Base-by-base conservation (phyloP, 2,329 filamentous ascomycete genomes). In the Talaromyces funiculosus region DNA sequence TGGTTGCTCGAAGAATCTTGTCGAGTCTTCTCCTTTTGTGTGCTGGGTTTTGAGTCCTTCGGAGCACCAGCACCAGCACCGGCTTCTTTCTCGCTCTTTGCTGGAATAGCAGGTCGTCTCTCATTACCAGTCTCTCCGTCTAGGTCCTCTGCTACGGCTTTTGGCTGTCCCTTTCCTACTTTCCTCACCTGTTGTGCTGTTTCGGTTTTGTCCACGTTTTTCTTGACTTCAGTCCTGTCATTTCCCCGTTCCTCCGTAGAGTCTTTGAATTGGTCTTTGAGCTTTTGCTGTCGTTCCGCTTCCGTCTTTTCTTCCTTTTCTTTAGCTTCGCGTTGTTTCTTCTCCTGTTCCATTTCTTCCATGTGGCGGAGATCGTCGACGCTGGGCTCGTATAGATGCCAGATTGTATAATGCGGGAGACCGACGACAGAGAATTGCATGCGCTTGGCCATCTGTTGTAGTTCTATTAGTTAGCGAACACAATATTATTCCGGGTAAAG, bases 351-450 rank as follows among this genome's bases (percentile, higher is more conserved):
- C 93, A 97, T 97, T 77, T 97, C 92, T 80, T 92, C 93, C 94
- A 99, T 99, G 71, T 97, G 94, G 62, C 90, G 87, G 64, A 97
- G 90, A 70, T 99, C 94, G 70, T 99, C 94, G 16, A 97, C 90
- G 69, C 91, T 96, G n/a, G 94, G 94, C 76, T 99, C 94, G 79
- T 99, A 99, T 70, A 99, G 82, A 86, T 99, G 94, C 94, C 94
- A 99, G 66, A 99, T 97, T 0, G 92, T 96, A 75, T 99, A 99
- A 73, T 99, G 94, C 6, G 94, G 94, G 51, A 99, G 82, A 33
- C 94, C 94, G 61, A 99, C 89, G 18, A 99, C 94, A 0, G 92
- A 96, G 71, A 90, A 97, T 62, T 89, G 83, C 94, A 99, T 97
- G 62, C 90, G 88, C 75, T 91, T 94, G 16, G 94, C 90, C 94